Evolutionary conservation across 140 eudicot genomes (phyloP).

Genomic region (Flaveria floridana): DNA sequence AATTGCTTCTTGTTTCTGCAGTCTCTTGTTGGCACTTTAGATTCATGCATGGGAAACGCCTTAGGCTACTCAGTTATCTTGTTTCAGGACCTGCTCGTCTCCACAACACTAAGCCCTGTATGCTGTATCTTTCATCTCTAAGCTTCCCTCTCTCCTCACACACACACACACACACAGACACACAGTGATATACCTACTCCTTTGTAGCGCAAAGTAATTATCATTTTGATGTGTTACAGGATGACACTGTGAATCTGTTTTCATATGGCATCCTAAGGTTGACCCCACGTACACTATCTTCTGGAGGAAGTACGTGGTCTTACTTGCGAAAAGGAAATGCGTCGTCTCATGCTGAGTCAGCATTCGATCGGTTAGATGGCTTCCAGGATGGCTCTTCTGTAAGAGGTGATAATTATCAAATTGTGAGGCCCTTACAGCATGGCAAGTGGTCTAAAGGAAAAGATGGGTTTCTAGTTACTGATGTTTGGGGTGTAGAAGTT

Average conservation of each 20-base stretch:
- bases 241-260: conserved; percentile 71
- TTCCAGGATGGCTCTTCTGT: conserved; percentile 48
- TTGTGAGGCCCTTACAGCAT: conserved; percentile 75
- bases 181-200: neutral
- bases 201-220: neutral
- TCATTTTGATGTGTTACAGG: conserved; percentile 48
- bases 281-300: conserved; percentile 73
- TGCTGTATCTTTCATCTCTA: conserved; percentile 25
- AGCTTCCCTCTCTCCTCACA: conserved; percentile 9
- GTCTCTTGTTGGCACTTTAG: conserved; percentile 75
- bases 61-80: conserved; percentile 71
- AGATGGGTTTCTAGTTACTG: conserved; percentile 85
- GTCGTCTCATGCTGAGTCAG: conserved; percentile 43
- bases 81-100: conserved; percentile 91
- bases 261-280: conserved; percentile 68
- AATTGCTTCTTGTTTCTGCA: conserved; percentile 41
- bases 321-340: conserved; percentile 63
- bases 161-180: neutral
- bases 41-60: conserved; percentile 65
- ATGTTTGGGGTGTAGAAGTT: conserved; percentile 68
- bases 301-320: conserved; percentile 84
- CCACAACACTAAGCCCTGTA: conserved; percentile 84
- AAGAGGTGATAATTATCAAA: conserved; percentile 47
- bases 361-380: conserved; percentile 45
- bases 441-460: conserved; percentile 93